These are phyloP conservation scores for Solanum piurae DNA, from an alignment of 257 asterid genomes.

Conservation along the genomic window DNA sequence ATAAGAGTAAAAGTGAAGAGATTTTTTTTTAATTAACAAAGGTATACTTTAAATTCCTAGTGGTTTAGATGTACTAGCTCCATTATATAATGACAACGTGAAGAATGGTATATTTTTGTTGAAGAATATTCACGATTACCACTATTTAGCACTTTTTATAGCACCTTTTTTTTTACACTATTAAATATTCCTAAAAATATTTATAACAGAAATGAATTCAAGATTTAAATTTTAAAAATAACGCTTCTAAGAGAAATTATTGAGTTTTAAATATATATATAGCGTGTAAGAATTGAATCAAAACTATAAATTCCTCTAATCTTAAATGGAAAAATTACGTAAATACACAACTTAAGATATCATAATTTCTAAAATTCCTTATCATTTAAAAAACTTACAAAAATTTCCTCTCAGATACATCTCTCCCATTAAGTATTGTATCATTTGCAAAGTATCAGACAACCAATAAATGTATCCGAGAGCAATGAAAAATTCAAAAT, in stretches of 20 bases:
- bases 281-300: too few relatives aligned
- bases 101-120: background rate
- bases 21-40: background rate
- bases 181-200: background rate
- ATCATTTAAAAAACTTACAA: too few relatives aligned
- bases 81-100: background rate
- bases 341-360: too few relatives aligned
- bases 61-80: background rate
- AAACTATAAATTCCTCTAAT: too few relatives aligned
- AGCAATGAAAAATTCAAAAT: background rate
- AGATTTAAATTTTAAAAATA: background rate
- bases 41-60: background rate
- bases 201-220: rapidly evolving
- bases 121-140: background rate
- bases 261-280: background rate
- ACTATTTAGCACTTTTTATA: background rate
- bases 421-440: too few relatives aligned
- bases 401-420: too few relatives aligned
- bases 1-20: background rate
- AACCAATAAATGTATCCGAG: rapidly evolving
- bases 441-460: background rate
- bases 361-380: too few relatives aligned
- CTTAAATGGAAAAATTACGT: too few relatives aligned
- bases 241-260: background rate
- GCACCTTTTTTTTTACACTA: background rate